These are phyloP conservation scores for Herpotrichia juniperi DNA, from an alignment of 2,329 filamentous ascomycete genomes.

Conservation along the genomic window DNA sequence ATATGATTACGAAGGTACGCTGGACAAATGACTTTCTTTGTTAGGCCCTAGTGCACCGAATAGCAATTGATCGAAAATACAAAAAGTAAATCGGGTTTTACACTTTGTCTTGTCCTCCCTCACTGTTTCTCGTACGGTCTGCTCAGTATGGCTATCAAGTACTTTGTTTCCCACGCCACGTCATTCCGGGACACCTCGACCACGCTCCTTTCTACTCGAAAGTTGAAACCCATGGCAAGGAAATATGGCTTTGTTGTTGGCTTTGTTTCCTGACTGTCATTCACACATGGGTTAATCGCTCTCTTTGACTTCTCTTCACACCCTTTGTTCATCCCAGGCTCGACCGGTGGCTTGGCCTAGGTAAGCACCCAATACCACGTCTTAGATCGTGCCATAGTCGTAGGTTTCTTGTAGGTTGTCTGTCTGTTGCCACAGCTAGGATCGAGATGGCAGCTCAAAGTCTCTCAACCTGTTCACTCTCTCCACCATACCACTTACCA, in stretches of 20 bases:
- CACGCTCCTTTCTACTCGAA: neutral
- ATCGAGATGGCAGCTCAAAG: neutral
- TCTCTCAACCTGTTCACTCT: too few species aligned
- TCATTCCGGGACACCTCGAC: too few species aligned
- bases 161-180: too few species aligned
- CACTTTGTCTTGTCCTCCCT: too few species aligned
- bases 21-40: slow-evolving; percentile 18
- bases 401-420: neutral
- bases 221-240: neutral
- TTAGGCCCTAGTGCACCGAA: slow-evolving; percentile 1
- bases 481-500: too few species aligned
- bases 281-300: neutral
- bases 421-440: too few species aligned
- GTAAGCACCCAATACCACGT: neutral
- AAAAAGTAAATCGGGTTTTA: neutral
- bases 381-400: neutral
- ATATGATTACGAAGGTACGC: slow-evolving; percentile 21
- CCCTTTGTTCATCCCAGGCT: neutral
- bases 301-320: neutral
- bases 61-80: neutral
- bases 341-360: neutral
- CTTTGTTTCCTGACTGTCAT: neutral
- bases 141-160: neutral
- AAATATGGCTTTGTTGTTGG: neutral
- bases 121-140: neutral